Conservation (phyloP, 2,329 filamentous ascomycete species). For the Pseudogymnoascus sp. region DNA sequence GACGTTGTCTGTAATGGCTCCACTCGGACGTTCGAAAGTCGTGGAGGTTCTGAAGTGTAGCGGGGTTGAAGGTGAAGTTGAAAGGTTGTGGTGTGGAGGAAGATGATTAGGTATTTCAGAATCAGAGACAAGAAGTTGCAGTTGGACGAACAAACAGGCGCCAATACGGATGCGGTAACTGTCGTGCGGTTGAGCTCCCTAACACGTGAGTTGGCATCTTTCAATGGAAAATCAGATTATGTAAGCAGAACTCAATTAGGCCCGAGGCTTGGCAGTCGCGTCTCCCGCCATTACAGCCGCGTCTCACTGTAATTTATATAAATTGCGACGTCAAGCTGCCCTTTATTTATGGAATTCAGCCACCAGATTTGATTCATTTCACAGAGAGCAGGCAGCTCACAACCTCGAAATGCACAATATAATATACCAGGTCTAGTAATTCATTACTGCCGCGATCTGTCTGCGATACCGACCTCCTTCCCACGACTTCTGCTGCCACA, state of each 20-base stretch:
- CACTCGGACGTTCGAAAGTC: conserved; percentile 3
- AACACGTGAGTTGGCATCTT: conserved; percentile 5
- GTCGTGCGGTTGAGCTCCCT: conserved; percentile 2
- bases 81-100: conserved; percentile 8
- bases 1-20: conserved; percentile 9
- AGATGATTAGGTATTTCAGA: conserved; percentile 8
- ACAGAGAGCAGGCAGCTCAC: background rate
- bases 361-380: background rate
- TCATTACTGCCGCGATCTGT: background rate
- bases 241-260: background rate
- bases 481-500: background rate
- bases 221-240: background rate
- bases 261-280: background rate
- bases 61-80: conserved; percentile 9
- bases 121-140: conserved; percentile 10
- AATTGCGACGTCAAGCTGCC: background rate
- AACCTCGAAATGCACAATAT: background rate
- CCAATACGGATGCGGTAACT: conserved; percentile 10
- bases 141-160: conserved; percentile 8
- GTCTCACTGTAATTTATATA: background rate
- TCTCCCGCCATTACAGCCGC: background rate
- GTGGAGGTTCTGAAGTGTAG: conserved; percentile 4
- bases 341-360: background rate
- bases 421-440: background rate
- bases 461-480: background rate